These are phyloP conservation scores for Tetratostichococcus sp. DNA, from an alignment of 139 green algal genomes.

Conservation along the genomic window DNA sequence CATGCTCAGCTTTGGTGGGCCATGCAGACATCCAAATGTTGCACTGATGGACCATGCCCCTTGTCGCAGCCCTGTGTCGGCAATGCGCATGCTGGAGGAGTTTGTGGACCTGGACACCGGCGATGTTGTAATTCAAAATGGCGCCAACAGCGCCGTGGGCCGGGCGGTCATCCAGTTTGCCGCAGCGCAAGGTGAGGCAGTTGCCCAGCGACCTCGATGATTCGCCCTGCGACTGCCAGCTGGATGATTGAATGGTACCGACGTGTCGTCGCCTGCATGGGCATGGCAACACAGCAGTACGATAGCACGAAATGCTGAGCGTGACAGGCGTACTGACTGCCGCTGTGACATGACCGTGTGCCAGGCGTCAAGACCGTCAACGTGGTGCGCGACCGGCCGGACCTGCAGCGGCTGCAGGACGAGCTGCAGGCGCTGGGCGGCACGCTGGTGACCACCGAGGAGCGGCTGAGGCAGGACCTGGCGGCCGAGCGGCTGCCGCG, in stretches of 20 bases:
- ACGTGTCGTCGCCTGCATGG: too few species aligned
- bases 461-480: constrained; percentile 36
- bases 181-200: not conserved
- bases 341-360: too few species aligned
- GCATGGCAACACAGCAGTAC: too few species aligned
- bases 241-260: too few species aligned
- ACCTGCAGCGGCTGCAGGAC: constrained; percentile 35
- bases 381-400: constrained; percentile 66
- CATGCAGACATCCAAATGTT: too few species aligned
- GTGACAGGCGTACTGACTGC: too few species aligned
- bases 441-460: constrained; percentile 61
- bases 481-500: constrained; percentile 30
- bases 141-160: constrained; percentile 76
- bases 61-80: constrained; percentile 77
- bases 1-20: too few species aligned
- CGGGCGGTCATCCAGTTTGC: constrained; percentile 37
- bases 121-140: constrained; percentile 90
- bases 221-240: not conserved
- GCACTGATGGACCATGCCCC: too few species aligned
- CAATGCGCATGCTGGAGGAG: constrained; percentile 72
- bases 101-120: constrained; percentile 75
- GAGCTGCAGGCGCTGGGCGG: constrained; percentile 58
- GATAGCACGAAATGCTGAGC: too few species aligned
- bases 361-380: constrained; percentile 85
- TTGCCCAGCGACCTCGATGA: too few species aligned